Conservation (phyloP, 2,329 filamentous ascomycete genomes). For the Colletotrichum cordylinicola region DNA sequence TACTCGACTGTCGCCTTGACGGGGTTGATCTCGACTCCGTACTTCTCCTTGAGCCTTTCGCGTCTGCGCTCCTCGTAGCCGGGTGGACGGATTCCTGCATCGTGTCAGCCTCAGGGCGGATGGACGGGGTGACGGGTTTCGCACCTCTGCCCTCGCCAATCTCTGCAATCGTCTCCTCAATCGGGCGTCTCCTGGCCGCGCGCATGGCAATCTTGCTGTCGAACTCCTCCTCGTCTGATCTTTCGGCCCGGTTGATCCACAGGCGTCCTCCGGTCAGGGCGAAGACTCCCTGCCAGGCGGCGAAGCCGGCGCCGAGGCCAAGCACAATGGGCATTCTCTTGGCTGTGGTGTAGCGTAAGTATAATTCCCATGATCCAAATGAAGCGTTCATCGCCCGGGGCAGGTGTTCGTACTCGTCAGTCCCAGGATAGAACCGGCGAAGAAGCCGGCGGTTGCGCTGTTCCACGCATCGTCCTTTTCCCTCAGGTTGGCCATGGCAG, state of each 20-base stretch:
- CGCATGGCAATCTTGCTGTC: conserved; percentile 77
- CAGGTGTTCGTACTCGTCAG: conserved; percentile 64
- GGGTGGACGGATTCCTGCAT: conserved; percentile 75
- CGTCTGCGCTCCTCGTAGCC: conserved; percentile 86
- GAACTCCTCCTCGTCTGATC: conserved; percentile 71
- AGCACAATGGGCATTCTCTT: conserved; percentile 71
- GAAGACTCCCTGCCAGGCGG: conserved; percentile 65
- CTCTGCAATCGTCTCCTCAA: conserved; percentile 80
- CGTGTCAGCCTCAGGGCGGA: conserved; percentile 7
- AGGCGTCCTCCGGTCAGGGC: conserved; percentile 72
- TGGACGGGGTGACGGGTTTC: conserved; percentile 23
- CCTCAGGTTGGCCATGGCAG: conserved; percentile 82
- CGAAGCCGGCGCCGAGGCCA: conserved; percentile 66
- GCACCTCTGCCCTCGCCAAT: conserved; percentile 88
- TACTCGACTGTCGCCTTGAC: conserved; percentile 58
- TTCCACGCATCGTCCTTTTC: conserved; percentile 84
- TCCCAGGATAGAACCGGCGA: conserved; percentile 75
- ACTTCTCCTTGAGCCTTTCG: conserved; percentile 83
- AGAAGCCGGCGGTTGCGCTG: conserved; percentile 76
- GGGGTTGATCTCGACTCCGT: conserved; percentile 82
- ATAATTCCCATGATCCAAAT: background rate
- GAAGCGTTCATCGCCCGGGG: conserved; percentile 2
- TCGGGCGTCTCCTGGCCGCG: conserved; percentile 75
- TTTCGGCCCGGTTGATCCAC: conserved; percentile 42
- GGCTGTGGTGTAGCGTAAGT: conserved; percentile 28